phyloP scores from a whole-genome alignment of 2,329 filamentous ascomycete genomes.

The Colletotrichum orchidophilum region DNA sequence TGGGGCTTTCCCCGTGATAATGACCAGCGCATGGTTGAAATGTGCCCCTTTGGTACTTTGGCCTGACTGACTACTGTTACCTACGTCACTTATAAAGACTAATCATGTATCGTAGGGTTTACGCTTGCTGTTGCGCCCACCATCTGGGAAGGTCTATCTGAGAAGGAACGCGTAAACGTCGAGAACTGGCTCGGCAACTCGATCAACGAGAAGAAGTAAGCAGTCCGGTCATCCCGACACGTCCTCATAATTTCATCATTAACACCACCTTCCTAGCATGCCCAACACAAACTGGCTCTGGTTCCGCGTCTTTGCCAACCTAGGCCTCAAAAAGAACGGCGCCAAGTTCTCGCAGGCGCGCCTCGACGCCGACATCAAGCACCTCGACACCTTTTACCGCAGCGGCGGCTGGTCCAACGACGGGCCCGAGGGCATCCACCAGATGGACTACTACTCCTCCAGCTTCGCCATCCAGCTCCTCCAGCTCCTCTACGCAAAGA shows the following conservation, averaged over 20 bases:
- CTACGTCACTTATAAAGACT: neutral
- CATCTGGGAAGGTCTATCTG: slow-evolving; percentile 73
- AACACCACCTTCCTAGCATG: slow-evolving; percentile 63
- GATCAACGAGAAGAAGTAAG: slow-evolving; percentile 79
- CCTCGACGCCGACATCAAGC: slow-evolving; percentile 79
- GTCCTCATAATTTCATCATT: neutral
- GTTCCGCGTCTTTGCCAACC: slow-evolving; percentile 86
- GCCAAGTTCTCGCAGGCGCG: slow-evolving; percentile 75
- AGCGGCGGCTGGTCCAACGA: slow-evolving; percentile 86
- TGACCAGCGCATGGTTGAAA: slow-evolving; percentile 87
- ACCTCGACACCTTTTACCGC: slow-evolving; percentile 84
- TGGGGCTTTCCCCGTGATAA: slow-evolving; percentile 81
- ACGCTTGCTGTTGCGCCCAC: slow-evolving; percentile 74
- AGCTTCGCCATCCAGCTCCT: slow-evolving; percentile 85
- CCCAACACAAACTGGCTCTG: slow-evolving; percentile 76
- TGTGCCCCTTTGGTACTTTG: slow-evolving; percentile 73
- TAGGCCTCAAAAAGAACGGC: slow-evolving; percentile 79
- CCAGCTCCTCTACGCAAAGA: slow-evolving; percentile 79
- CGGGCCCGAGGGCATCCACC: slow-evolving; percentile 79
- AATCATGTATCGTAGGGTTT: slow-evolving; percentile 57
- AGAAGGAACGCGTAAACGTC: slow-evolving; percentile 71
- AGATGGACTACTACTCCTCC: slow-evolving; percentile 88
- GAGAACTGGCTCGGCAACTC: slow-evolving; percentile 77
- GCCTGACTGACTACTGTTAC: too few species aligned
- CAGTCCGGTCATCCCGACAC: neutral